phyloP scores from a whole-genome alignment of 352 stramenopile species.

The Phytophthora kernoviae region DNA sequence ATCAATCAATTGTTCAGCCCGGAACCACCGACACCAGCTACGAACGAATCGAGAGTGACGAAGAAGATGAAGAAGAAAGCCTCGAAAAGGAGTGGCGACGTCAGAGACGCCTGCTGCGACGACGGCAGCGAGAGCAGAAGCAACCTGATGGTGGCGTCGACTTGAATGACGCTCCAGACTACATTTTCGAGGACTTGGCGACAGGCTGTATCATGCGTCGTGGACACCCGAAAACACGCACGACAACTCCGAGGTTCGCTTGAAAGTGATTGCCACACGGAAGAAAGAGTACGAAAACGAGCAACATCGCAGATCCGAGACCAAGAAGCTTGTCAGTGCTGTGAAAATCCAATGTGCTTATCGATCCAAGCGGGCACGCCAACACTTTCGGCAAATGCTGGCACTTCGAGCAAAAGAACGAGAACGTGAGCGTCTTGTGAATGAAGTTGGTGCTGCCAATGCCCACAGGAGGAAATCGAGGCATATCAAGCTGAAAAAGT shows the following conservation, averaged over 20 bases:
- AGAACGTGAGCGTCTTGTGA: slow-evolving; percentile 49
- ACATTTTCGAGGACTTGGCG: slow-evolving; percentile 61
- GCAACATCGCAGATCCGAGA: slow-evolving; percentile 41
- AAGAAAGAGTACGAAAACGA: slow-evolving; percentile 40
- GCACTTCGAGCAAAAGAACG: slow-evolving; percentile 66
- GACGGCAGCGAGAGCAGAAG: slow-evolving; percentile 2
- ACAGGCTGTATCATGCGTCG: slow-evolving; percentile 48
- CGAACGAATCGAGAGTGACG: slow-evolving; percentile 37
- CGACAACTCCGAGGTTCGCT: slow-evolving; percentile 32
- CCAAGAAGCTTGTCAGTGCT: slow-evolving; percentile 55
- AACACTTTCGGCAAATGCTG: slow-evolving; percentile 63
- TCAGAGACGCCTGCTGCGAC: slow-evolving; percentile 19
- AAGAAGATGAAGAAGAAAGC: slow-evolving; percentile 36
- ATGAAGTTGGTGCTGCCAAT: slow-evolving; percentile 27
- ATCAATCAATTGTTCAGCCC: slow-evolving; percentile 19
- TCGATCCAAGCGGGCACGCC: slow-evolving; percentile 65
- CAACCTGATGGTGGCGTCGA: slow-evolving; percentile 5
- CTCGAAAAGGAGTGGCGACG: slow-evolving; percentile 25
- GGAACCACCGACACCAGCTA: slow-evolving; percentile 36
- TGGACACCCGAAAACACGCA: slow-evolving; percentile 25
- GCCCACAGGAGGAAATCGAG: slow-evolving; percentile 15
- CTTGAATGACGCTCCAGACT: slow-evolving; percentile 34
- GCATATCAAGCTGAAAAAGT: slow-evolving; percentile 10
- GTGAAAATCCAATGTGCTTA: slow-evolving; percentile 81
- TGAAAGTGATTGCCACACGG: slow-evolving; percentile 44